Evolutionary conservation across 805 yeast species (phyloP), one percentile per base, ranked within the genome.

Genomic region (Sungouiella thailandica): DNA sequence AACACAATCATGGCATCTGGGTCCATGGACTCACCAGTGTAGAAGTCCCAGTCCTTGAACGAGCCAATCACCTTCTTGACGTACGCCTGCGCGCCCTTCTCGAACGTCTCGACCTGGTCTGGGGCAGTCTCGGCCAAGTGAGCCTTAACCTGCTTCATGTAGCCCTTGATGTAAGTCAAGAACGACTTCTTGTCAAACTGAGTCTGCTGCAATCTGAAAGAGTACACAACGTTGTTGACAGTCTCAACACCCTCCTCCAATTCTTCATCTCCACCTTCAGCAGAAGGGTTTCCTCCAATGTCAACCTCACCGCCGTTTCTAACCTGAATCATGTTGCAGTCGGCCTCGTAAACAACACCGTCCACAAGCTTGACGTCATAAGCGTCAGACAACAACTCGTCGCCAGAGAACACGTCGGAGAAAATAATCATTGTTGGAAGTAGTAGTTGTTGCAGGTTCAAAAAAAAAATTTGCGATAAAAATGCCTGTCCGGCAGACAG

Each of bases 11-110:
- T 93, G 55, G 83, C 98, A 72, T 93, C 98, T 68, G 98, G 98
- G 80, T 93, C 97, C 98, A 93, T 93, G 64, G 96, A 84, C 77
- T 90, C 97, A 78, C 98, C 97, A 54, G 96, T 90, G 89, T 72
- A 93, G 80, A 93, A 93, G 65, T 93, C 98, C 95, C 94, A 93
- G 80, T 93, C 98, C 65, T 83, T 83, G 93, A 93, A 93, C 70
- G 89, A 83, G 59, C 80, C 83, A 58, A 93, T 68, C 52, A 93
- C 83, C 80, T 93, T 93, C 86, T 93, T 93, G 71, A 85, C 94
- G 79, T 89, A 93, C 55, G 85, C 70, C 55, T 80, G 76, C 56
- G 98, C 98, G 68, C 97, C 97, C 78, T 93, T 90, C 80, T 90
- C 97, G 70, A 93, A 93, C 50, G 67, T 70, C 60, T 83, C 80